A percentile compares a stretch with the other conserved stretches of the same genome.
Evolutionary conservation across 441 rosid genomes (phyloP).

Genomic region (Populus trichocarpa): DNA sequence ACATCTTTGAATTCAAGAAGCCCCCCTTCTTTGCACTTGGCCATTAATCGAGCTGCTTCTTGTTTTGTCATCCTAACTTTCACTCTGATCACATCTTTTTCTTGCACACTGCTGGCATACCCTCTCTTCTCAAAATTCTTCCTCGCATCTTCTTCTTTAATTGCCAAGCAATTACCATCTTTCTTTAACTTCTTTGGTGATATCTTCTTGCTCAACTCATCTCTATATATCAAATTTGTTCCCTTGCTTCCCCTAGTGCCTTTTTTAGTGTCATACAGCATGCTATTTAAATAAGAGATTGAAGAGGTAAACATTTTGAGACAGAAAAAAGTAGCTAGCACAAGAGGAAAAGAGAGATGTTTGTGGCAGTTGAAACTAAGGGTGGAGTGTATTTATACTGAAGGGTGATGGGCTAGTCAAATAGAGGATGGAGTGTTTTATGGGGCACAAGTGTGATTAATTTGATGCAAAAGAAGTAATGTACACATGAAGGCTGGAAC

Average conservation of each 20-base stretch:
- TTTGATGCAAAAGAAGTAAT: not conserved
- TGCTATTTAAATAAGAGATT: not conserved
- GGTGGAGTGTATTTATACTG: no score
- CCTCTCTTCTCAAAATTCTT: conserved; percentile 6
- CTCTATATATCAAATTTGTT: conserved; percentile 17
- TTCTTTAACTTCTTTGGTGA: conserved; percentile 4
- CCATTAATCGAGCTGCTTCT: conserved; percentile 36
- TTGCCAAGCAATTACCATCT: conserved; percentile 1
- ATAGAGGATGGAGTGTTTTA: no score
- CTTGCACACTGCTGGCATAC: not conserved
- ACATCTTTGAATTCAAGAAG: conserved; percentile 37
- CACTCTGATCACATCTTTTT: conserved; percentile 26
- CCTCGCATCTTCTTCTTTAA: not conserved
- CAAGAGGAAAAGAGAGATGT: not conserved
- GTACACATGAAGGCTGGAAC: not conserved
- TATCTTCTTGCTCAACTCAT: conserved; percentile 21
- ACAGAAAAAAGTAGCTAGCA: not conserved
- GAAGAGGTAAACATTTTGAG: conserved; percentile 17
- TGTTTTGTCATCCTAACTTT: conserved; percentile 9
- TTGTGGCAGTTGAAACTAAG: not conserved
- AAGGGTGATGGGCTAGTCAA: no score
- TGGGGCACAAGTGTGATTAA: not conserved
- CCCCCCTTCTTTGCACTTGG: conserved; percentile 41
- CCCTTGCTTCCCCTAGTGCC: not conserved
- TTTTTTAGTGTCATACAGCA: not conserved